A percentile compares a stretch with the other conserved stretches of the same genome.
Conservation (phyloP, 805 yeast species). For the Candida tammaniensis region DNA sequence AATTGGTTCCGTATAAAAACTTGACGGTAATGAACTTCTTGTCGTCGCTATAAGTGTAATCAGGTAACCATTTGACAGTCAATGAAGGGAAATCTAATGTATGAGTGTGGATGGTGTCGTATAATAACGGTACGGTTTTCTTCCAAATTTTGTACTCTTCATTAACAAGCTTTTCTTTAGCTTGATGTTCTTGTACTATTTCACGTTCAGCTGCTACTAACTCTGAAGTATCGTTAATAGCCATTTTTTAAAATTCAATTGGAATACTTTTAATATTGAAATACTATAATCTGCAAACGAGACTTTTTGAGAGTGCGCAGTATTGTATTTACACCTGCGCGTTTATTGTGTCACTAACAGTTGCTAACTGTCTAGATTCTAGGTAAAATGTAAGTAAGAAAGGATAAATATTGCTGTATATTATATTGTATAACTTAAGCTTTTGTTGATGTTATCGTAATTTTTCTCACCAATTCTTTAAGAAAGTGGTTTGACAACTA, state of each 20-base stretch:
- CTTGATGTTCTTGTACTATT: constrained; percentile 45
- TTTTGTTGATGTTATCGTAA: no score
- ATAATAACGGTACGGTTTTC: constrained; percentile 74
- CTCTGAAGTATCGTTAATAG: constrained; percentile 6
- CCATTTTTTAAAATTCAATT: no score
- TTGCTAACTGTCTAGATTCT: no score
- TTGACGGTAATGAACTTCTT: constrained; percentile 31
- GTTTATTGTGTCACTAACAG: no score
- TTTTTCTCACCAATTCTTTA: no score
- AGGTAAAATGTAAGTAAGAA: no score
- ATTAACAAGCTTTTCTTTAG: constrained; percentile 60
- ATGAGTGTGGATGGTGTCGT: constrained; percentile 68
- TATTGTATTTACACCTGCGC: neutral
- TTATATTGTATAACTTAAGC: no score
- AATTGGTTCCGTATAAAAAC: constrained; percentile 50
- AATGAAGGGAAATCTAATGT: constrained; percentile 70
- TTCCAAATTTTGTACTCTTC: constrained; percentile 83
- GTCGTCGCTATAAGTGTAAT: constrained; percentile 26
- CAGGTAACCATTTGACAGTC: constrained; percentile 67
- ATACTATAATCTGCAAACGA: no score
- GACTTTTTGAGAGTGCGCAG: neutral
- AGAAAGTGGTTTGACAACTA: no score
- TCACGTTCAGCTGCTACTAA: constrained; percentile 32
- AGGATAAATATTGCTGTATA: no score
- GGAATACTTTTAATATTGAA: no score